These are phyloP conservation scores for Inonotus obliquus DNA, from an alignment of 1,284 basidiomycete genomes.

Conservation along the genomic window DNA sequence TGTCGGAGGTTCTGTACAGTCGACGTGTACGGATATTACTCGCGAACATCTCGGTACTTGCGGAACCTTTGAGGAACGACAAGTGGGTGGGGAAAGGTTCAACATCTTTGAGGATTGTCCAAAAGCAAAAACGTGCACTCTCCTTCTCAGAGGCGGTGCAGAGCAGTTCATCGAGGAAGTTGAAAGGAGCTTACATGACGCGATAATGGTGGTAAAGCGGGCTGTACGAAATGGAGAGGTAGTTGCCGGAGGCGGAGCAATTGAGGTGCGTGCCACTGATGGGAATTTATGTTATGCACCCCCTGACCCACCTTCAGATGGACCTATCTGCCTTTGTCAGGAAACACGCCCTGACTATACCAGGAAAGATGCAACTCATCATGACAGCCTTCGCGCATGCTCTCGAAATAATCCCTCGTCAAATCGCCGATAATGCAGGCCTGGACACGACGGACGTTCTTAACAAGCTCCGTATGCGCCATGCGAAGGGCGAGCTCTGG, in stretches of 20 bases:
- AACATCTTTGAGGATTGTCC: slow-evolving; percentile 95
- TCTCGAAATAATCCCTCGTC: slow-evolving; percentile 95
- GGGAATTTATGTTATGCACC: not conserved
- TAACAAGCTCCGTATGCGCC: slow-evolving; percentile 96
- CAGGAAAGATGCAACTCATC: slow-evolving; percentile 95
- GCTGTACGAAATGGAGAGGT: slow-evolving; percentile 95
- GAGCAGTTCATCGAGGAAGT: slow-evolving; percentile 99
- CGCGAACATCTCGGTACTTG: slow-evolving; percentile 91
- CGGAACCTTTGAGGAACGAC: slow-evolving; percentile 88
- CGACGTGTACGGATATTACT: slow-evolving; percentile 91
- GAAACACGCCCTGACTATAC: slow-evolving; percentile 86
- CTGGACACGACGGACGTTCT: slow-evolving; percentile 96
- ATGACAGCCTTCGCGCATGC: slow-evolving; percentile 96
- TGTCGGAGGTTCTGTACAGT: slow-evolving; percentile 92
- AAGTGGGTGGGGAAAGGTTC: slow-evolving; percentile 97
- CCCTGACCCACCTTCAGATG: slow-evolving; percentile 58
- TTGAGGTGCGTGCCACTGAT: slow-evolving; percentile 61
- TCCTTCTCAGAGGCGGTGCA: slow-evolving; percentile 92
- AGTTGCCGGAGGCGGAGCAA: slow-evolving; percentile 96
- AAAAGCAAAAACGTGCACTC: slow-evolving; percentile 96
- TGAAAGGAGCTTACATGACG: slow-evolving; percentile 95
- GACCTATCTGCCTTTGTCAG: slow-evolving; percentile 93
- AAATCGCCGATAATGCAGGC: slow-evolving; percentile 98
- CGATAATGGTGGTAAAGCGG: slow-evolving; percentile 99
- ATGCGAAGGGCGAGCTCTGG: slow-evolving; percentile 87